Percentiles rank a stretch among this genome's conserved stretches.
Evolutionary conservation across 371 early-diverging fungal genomes (phyloP).

Genomic region (Cokeromyces recurvatus): DNA sequence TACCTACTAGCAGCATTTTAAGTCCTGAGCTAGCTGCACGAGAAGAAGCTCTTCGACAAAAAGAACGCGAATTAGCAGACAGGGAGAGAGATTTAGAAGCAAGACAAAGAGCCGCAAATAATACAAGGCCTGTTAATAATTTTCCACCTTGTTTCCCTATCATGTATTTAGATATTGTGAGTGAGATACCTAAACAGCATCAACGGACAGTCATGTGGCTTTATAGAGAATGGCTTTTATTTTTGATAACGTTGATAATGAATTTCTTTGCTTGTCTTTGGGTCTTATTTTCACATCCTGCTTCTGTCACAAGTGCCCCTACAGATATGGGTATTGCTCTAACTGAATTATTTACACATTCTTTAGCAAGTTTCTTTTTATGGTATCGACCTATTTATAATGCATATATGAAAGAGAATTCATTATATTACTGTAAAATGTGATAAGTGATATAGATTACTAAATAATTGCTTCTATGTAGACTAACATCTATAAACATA

Average conservation of each 20-base stretch:
- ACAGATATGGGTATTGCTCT: conserved; percentile 75
- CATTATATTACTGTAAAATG: conserved; percentile 76
- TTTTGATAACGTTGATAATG: conserved; percentile 65
- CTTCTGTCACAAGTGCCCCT: conserved; percentile 63
- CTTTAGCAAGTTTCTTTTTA: conserved; percentile 73
- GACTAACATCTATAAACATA: too few relatives aligned
- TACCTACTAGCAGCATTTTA: conserved; percentile 1
- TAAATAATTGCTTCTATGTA: too few relatives aligned
- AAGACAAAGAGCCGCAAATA: conserved; percentile 18
- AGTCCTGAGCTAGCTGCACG: conserved; percentile 15
- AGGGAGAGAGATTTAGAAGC: conserved; percentile 59
- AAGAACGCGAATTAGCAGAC: conserved; percentile 64
- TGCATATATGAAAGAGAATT: conserved; percentile 84
- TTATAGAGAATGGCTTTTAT: conserved; percentile 76
- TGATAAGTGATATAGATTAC: too few relatives aligned
- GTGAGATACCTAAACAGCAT: conserved; percentile 69
- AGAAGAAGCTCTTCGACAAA: conserved; percentile 61
- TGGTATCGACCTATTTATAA: conserved; percentile 91
- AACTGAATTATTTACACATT: conserved; percentile 75
- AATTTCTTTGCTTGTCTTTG: conserved; percentile 78
- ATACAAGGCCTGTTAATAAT: conserved; percentile 63
- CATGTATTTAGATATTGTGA: conserved; percentile 73
- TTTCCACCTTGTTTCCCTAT: conserved; percentile 83
- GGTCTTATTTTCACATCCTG: conserved; percentile 63
- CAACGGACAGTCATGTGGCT: conserved; percentile 62